Percentiles rank a stretch among this genome's conserved stretches.
phyloP scores from a whole-genome alignment of 176 grass and related monocot genomes.

The Musa itinerans region DNA sequence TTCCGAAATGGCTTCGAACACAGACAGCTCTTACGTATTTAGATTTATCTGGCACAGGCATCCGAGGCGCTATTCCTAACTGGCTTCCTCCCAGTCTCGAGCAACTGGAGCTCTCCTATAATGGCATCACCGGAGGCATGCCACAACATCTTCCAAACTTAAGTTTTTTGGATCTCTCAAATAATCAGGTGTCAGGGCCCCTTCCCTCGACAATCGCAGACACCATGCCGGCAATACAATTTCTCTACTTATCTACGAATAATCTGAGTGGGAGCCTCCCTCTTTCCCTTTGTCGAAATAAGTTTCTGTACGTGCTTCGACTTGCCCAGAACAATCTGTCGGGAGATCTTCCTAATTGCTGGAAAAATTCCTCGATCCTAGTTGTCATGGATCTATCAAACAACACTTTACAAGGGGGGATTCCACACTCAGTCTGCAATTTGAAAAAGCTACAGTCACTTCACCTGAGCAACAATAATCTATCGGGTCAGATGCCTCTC shows the following conservation, averaged over 20 bases:
- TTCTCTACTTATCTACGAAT: not conserved
- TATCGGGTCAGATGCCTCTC: not conserved
- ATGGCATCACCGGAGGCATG: not conserved
- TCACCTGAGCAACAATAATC: not conserved
- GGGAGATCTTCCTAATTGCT: not conserved
- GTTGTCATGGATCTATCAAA: not conserved
- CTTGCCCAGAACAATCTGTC: not conserved
- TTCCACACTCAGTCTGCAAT: not conserved
- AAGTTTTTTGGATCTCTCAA: not conserved
- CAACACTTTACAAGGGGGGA: not conserved
- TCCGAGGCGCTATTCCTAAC: not conserved
- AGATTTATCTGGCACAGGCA: not conserved
- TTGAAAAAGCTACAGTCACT: not conserved
- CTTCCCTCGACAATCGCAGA: not conserved
- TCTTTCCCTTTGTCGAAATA: not conserved
- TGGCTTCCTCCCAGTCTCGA: not conserved
- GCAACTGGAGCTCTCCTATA: not conserved
- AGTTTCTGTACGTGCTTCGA: not conserved
- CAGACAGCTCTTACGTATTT: not conserved
- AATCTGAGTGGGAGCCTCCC: not conserved
- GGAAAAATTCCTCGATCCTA: not conserved
- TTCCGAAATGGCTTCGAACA: not conserved
- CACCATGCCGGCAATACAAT: not conserved
- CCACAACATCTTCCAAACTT: not conserved
- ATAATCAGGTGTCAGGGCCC: not conserved